Percentiles rank a stretch among this genome's conserved stretches.
Evolutionary conservation across 306 rosid species (phyloP).

Genomic region (Luffa aegyptiaca): DNA sequence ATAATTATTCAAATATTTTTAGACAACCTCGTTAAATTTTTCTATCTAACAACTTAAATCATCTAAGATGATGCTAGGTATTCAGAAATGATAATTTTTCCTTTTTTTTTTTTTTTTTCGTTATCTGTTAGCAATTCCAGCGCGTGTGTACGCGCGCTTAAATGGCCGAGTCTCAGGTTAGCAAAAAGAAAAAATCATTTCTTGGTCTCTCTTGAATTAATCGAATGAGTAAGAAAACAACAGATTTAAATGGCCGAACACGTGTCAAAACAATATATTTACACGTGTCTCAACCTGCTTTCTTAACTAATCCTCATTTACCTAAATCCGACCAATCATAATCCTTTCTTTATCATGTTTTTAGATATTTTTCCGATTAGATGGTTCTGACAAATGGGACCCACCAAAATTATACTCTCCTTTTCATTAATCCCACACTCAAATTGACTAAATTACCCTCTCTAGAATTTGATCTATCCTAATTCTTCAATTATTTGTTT

Average conservation of each 20-base stretch:
- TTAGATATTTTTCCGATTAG: background rate
- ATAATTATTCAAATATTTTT: too few relatives aligned
- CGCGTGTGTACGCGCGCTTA: background rate
- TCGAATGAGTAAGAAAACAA: slow-evolving; percentile 11
- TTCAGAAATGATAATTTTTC: too few relatives aligned
- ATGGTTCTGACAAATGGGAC: background rate
- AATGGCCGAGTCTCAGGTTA: background rate
- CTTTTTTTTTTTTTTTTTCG: too few relatives aligned
- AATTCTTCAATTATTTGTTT: background rate
- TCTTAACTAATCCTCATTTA: slow-evolving; percentile 1
- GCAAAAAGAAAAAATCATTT: background rate
- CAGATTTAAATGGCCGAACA: slow-evolving; percentile 5
- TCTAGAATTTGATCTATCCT: background rate
- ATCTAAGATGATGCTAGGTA: too few relatives aligned
- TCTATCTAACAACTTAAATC: too few relatives aligned
- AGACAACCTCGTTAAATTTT: too few relatives aligned
- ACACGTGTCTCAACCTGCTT: background rate
- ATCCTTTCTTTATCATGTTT: background rate
- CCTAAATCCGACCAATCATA: background rate
- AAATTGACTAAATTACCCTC: background rate
- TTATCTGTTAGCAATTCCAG: background rate
- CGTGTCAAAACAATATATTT: background rate
- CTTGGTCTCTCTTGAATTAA: background rate
- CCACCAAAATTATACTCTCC: background rate
- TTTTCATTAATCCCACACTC: background rate